Conservation (phyloP, 1,284 basidiomycete species). For the Athelia sp. region DNA sequence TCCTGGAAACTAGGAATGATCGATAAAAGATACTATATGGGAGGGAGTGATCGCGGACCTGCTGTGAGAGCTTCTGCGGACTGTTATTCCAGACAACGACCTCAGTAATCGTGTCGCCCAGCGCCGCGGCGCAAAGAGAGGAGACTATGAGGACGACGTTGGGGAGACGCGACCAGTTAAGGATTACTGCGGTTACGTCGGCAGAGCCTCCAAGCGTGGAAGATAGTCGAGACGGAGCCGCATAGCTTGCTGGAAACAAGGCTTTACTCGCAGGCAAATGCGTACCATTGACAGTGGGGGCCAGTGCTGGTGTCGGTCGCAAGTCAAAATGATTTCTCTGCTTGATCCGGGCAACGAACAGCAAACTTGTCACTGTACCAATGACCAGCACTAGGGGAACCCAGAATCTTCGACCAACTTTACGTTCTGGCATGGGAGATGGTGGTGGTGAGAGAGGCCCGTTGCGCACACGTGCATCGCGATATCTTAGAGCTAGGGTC, state of each 20-base stretch:
- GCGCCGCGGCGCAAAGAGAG: slow-evolving; percentile 41
- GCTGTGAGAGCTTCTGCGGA: slow-evolving; percentile 33
- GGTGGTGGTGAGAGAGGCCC: too few relatives aligned
- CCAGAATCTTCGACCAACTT: too few relatives aligned
- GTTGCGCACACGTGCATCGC: too few relatives aligned
- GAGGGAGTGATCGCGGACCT: slow-evolving; percentile 25
- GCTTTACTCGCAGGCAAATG: too few relatives aligned
- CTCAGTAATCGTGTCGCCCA: slow-evolving; percentile 43
- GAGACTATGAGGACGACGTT: slow-evolving; percentile 55
- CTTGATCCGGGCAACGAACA: too few relatives aligned
- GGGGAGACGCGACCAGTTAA: slow-evolving; percentile 61
- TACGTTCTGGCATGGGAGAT: too few relatives aligned
- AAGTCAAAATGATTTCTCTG: too few relatives aligned
- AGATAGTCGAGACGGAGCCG: not conserved
- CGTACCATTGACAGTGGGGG: too few relatives aligned
- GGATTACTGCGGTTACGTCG: slow-evolving; percentile 48
- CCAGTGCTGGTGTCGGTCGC: too few relatives aligned
- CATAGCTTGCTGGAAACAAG: not conserved
- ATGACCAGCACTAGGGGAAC: too few relatives aligned
- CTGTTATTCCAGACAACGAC: slow-evolving; percentile 66
- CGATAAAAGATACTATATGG: not conserved
- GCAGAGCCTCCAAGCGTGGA: slow-evolving; percentile 11
- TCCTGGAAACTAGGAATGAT: slow-evolving; percentile 27
- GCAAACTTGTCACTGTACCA: too few relatives aligned
- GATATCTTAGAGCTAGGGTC: too few relatives aligned